Evolutionary conservation across 306 rosid genomes (phyloP).

Genomic region (Lupinus albus): DNA sequence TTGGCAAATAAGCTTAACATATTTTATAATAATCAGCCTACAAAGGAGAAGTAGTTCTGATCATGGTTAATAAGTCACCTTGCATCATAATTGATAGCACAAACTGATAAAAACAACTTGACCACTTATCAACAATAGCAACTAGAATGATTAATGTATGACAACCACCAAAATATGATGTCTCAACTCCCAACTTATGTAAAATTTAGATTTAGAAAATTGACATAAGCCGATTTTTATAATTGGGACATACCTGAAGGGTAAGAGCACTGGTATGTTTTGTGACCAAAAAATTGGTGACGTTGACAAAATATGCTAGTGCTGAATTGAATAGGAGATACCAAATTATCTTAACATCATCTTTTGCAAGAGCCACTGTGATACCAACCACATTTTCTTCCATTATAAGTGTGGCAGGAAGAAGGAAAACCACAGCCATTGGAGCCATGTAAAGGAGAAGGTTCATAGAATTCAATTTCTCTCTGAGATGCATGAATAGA

Average conservation of each 20-base stretch:
- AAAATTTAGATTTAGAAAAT: constrained; percentile 3
- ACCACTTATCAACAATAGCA: constrained; percentile 7
- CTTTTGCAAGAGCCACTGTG: constrained; percentile 96
- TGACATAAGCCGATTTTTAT: constrained; percentile 3
- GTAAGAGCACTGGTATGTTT: constrained; percentile 97
- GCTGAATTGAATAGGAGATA: constrained; percentile 87
- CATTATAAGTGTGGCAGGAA: constrained; percentile 96
- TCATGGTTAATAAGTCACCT: too few relatives aligned
- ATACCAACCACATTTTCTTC: constrained; percentile 98
- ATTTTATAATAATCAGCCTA: not conserved
- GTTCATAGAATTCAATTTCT: constrained; percentile 99
- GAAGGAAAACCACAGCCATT: constrained; percentile 92
- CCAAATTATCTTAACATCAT: constrained; percentile 90
- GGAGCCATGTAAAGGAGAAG: constrained; percentile 99
- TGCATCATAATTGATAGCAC: not conserved
- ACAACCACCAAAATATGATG: not conserved
- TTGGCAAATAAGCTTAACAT: constrained; percentile 9
- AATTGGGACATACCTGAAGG: constrained; percentile 76
- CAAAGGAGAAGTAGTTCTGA: not conserved
- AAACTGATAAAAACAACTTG: constrained; percentile 2
- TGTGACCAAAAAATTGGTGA: constrained; percentile 98
- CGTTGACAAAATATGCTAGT: constrained; percentile 91
- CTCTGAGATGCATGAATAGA: constrained; percentile 57
- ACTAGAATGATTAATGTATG: not conserved
- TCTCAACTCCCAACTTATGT: constrained; percentile 29